Evolutionary conservation across 768 basidiomycete species (phyloP).

Genomic region (Rhizopogon roseolus): DNA sequence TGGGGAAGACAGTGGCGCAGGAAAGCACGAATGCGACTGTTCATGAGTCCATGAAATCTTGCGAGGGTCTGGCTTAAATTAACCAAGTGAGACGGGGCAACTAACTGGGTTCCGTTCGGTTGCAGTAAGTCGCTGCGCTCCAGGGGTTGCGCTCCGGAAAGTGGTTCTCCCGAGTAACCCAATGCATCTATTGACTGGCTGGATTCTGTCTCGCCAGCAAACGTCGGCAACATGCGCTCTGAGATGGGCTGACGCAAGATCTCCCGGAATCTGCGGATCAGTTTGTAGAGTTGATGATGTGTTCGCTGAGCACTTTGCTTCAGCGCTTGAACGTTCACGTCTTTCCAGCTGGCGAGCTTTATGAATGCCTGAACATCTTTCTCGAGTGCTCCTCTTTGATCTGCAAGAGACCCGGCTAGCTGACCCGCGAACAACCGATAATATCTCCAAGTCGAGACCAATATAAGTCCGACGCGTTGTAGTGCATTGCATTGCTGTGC

Average conservation of each 20-base stretch:
- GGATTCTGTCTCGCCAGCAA: conserved; percentile 33
- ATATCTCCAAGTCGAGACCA: conserved; percentile 57
- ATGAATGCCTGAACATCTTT: conserved; percentile 81
- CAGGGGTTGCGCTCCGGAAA: neutral
- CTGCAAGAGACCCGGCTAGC: conserved; percentile 43
- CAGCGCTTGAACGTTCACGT: conserved; percentile 90
- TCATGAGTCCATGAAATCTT: conserved; percentile 44
- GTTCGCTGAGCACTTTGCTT: conserved; percentile 87
- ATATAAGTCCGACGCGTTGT: conserved; percentile 47
- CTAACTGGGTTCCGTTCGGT: neutral
- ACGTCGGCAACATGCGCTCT: conserved; percentile 32
- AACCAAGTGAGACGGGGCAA: conserved; percentile 33
- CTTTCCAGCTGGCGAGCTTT: conserved; percentile 98
- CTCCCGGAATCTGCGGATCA: conserved; percentile 89
- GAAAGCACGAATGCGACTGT: conserved; percentile 35
- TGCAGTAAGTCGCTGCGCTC: neutral
- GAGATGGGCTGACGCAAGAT: conserved; percentile 69
- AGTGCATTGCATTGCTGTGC: conserved; percentile 30
- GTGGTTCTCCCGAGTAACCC: conserved; percentile 1
- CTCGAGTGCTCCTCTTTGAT: conserved; percentile 61
- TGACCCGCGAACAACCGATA: conserved; percentile 56
- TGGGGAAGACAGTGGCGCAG: conserved; percentile 36
- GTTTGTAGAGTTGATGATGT: conserved; percentile 88
- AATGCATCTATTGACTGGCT: conserved; percentile 7
- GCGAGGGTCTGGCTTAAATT: conserved; percentile 47